Percentiles rank a stretch among this genome's conserved stretches.
Conservation (phyloP, 1,284 basidiomycete species). For the Microbotryum violaceum region DNA sequence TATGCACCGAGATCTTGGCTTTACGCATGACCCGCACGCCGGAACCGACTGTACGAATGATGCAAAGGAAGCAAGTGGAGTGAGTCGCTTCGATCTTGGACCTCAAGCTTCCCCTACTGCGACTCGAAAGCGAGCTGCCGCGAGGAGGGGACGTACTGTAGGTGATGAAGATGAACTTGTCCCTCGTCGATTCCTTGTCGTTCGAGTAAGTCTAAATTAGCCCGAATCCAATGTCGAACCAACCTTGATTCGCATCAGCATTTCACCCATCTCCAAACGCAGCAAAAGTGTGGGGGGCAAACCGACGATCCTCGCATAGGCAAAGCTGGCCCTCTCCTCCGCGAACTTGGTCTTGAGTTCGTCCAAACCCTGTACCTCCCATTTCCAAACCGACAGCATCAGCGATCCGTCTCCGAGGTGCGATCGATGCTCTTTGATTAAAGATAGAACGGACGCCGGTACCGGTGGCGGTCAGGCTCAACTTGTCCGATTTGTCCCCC, state of each 20-base stretch:
- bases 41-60: background rate
- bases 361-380: conserved; percentile 12
- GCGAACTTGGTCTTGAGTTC: conserved; percentile 23
- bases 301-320: conserved; percentile 23
- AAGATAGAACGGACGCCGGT: conserved; percentile 7
- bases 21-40: conserved; percentile 24
- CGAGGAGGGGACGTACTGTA: too few relatives aligned
- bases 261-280: too few relatives aligned
- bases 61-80: too few relatives aligned
- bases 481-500: conserved; percentile 10
- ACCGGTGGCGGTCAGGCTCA: conserved; percentile 22
- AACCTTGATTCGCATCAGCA: too few relatives aligned
- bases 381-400: background rate
- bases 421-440: background rate
- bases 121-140: too few relatives aligned
- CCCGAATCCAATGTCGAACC: too few relatives aligned
- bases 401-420: background rate
- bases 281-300: background rate
- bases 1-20: conserved; percentile 27
- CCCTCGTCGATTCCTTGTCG: conserved; percentile 30
- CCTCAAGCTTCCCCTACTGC: too few relatives aligned
- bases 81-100: background rate
- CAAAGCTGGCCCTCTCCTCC: conserved; percentile 23
- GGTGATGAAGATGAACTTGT: conserved; percentile 29
- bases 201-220: conserved; percentile 23